A percentile compares a stretch with the other conserved stretches of the same genome.
These are phyloP conservation scores for Colletotrichum gloeosporioides DNA, from an alignment of 2,329 filamentous ascomycete genomes.

Conservation along the genomic window DNA sequence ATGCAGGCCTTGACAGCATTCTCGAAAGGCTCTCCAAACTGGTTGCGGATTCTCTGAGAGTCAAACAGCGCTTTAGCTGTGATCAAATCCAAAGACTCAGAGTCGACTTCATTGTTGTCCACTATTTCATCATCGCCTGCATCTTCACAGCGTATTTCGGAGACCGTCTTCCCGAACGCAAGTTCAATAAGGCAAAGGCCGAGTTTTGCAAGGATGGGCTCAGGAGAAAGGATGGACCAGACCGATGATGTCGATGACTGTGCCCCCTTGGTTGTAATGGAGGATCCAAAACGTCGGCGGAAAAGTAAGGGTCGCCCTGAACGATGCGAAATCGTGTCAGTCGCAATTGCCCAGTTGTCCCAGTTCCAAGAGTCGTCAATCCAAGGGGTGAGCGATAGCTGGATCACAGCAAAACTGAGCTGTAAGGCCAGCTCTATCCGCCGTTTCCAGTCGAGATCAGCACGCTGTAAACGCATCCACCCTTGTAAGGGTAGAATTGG, in stretches of 20 bases:
- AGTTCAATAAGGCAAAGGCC: background rate
- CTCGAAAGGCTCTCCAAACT: background rate
- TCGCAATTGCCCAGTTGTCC: background rate
- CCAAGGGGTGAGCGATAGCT: background rate
- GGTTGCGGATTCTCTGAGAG: background rate
- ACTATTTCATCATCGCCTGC: background rate
- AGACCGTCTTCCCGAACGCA: background rate
- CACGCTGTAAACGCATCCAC: background rate
- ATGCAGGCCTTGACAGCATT: background rate
- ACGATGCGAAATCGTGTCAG: background rate
- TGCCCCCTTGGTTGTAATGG: accelerated
- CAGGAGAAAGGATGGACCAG: background rate
- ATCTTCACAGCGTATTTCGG: background rate
- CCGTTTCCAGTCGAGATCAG: background rate
- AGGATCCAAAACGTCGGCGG: background rate
- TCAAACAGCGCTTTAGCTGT: background rate
- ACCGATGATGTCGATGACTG: background rate
- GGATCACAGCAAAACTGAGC: background rate
- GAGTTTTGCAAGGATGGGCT: background rate
- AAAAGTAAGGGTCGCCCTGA: background rate
- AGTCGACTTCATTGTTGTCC: background rate
- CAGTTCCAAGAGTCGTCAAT: background rate
- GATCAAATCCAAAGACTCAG: background rate
- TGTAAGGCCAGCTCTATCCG: background rate
- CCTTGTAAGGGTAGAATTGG: background rate